Percentiles rank a stretch among this genome's conserved stretches.
These are phyloP conservation scores for Syzygium grande DNA, from an alignment of 345 rosid genomes.

Conservation along the genomic window DNA sequence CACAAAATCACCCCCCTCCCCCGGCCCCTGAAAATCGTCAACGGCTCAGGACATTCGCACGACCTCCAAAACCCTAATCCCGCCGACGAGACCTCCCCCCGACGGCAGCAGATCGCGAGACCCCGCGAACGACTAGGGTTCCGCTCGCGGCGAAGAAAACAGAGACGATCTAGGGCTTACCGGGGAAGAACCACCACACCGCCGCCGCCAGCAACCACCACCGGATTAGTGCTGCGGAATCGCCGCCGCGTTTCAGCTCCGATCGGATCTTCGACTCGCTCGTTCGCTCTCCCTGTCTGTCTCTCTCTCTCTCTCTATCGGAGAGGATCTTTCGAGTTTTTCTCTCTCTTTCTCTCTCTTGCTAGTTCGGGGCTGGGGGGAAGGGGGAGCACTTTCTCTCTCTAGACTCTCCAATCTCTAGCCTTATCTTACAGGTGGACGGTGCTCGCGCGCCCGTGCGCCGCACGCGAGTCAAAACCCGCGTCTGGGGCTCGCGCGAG, in stretches of 20 bases:
- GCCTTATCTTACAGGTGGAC: conserved; percentile 40
- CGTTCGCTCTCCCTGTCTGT: neutral
- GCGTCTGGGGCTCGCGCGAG: conserved; percentile 10
- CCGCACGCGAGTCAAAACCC: neutral
- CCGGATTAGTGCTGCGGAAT: conserved; percentile 1
- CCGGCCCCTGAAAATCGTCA: neutral
- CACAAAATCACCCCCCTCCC: neutral
- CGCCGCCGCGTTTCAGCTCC: conserved; percentile 1
- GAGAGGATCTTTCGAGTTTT: neutral
- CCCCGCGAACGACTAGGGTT: neutral
- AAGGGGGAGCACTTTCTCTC: conserved; percentile 8
- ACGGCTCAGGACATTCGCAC: neutral
- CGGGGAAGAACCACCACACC: neutral
- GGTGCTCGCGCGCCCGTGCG: conserved; percentile 17
- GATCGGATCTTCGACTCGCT: conserved; percentile 10
- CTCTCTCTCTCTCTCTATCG: neutral
- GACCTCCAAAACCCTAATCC: conserved; percentile 28
- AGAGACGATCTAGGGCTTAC: neutral
- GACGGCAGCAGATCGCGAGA: neutral
- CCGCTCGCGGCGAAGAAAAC: neutral
- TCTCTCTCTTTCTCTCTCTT: conserved; percentile 18
- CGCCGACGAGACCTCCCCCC: conserved; percentile 5
- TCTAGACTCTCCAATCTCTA: conserved; percentile 4
- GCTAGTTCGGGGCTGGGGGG: neutral
- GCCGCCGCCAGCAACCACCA: too few species aligned